A percentile compares a stretch with the other conserved stretches of the same genome.
Conservation (phyloP, 192 early-diverging fungal species). For the Podila horticola region DNA sequence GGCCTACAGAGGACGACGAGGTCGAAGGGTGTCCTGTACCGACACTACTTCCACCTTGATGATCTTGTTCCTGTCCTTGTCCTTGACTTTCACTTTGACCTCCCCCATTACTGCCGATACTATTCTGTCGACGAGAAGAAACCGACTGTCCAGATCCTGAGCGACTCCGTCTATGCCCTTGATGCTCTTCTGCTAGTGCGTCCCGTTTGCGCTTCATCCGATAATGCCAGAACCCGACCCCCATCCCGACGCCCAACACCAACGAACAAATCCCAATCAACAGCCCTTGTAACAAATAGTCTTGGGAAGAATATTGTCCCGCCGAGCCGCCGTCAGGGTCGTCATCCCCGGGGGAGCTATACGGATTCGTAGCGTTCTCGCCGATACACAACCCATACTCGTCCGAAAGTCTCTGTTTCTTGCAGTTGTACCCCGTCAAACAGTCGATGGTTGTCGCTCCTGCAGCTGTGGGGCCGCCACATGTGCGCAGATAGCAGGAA, state of each 20-base stretch:
- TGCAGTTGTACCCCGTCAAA: slow-evolving; percentile 6
- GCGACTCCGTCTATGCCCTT: too few relatives aligned
- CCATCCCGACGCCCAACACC: slow-evolving; percentile 18
- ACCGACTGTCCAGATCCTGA: too few relatives aligned
- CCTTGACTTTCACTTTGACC: too few relatives aligned
- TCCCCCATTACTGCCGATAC: not conserved
- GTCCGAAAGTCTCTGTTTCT: not conserved
- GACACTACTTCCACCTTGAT: not conserved
- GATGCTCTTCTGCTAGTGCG: too few relatives aligned
- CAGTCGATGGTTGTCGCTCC: slow-evolving; percentile 5
- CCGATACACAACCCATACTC: slow-evolving; percentile 20
- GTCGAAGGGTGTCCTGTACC: not conserved
- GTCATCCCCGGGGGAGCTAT: not conserved
- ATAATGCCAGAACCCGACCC: slow-evolving; percentile 36
- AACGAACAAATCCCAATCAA: slow-evolving; percentile 26
- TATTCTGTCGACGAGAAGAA: not conserved
- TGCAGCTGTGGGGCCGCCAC: not conserved
- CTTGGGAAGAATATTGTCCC: slow-evolving; percentile 9
- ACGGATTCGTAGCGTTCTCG: not conserved
- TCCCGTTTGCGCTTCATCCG: slow-evolving; percentile 5
- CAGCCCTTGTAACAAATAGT: slow-evolving; percentile 28
- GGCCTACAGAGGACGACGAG: not conserved
- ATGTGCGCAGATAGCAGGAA: slow-evolving; percentile 31
- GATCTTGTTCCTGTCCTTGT: too few relatives aligned
- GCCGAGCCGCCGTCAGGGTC: not conserved